Evolutionary conservation across 352 stramenopile species (phyloP).

Genomic region (Pythium vanterpoolii): DNA sequence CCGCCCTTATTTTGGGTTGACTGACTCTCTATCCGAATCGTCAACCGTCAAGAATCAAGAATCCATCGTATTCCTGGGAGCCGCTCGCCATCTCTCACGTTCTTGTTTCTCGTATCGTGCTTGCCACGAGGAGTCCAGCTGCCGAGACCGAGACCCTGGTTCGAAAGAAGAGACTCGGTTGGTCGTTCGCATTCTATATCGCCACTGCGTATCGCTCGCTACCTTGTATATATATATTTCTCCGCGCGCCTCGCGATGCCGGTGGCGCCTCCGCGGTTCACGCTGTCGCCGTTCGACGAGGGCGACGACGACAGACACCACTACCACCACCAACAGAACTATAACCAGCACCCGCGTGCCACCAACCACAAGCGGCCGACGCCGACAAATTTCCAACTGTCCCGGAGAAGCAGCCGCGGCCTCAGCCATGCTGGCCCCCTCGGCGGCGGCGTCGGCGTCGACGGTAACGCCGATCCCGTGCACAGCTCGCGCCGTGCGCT

Average conservation of each 20-base stretch:
- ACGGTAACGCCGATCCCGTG: constrained; percentile 9
- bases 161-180: too few species aligned
- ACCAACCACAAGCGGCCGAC: constrained; percentile 14
- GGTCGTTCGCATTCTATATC: too few species aligned
- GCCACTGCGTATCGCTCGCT: too few species aligned
- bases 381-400: not conserved
- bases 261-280: constrained; percentile 17
- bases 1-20: constrained; percentile 8
- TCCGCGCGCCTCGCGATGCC: constrained; percentile 1
- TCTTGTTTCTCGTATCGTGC: too few species aligned
- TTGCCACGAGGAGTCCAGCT: too few species aligned
- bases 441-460: not conserved
- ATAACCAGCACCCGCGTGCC: not conserved
- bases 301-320: not conserved
- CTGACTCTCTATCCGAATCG: constrained; percentile 8
- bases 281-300: constrained; percentile 8
- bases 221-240: not conserved
- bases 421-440: too few species aligned
- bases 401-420: not conserved
- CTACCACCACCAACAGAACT: not conserved
- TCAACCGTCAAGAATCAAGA: too few species aligned
- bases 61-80: too few species aligned
- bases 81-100: not conserved
- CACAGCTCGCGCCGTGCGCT: constrained; percentile 17
- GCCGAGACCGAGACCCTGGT: too few species aligned